Evolutionary conservation across 2,329 filamentous ascomycete species (phyloP), one percentile per base, ranked within the genome.

Genomic region (Apiospora phragmitis): DNA sequence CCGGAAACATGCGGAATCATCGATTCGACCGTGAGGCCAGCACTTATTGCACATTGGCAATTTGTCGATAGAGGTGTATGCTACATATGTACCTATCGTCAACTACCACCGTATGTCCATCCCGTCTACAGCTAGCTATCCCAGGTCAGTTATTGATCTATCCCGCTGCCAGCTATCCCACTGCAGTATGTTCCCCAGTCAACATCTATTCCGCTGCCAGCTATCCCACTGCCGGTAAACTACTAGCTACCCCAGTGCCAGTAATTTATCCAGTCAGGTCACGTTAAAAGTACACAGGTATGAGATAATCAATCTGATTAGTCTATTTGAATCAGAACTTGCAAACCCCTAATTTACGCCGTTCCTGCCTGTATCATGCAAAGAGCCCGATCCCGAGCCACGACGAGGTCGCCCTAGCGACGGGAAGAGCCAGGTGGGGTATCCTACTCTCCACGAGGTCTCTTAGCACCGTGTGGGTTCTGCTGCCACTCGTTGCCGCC

Each of bases 401-500:
- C 2, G 18, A 11, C 8, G 16, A 35, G 8, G 35, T 4, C 16
- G 29, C 29, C 18, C 29, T 35, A 59, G 51, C 51, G 16, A 59
- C 18, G 51, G 29, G 49, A 32, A 49, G 43, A 68, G 47, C 41
- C 11, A 12, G 24, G 24, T 38, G 43, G 51, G 32, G 68, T 51
- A 65, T 26, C 35, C 71, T 76, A 79, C 72, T 77, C 78, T 70
- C 76, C 78, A 32, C 79, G 77, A 8, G 78, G 78, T 49, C 79
- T 73, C 71, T 80, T 80, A 26, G 77, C 78, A 29, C 79, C 79
- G 66, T 80, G 79, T 4, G 79, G 79, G 62, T 80, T 80, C 72
- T 80, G 78, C 72, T 80, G 72, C 79, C 79, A 80, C 24, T 80
- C 79, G 65, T 71, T 38, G 74, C 76, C 72, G 75, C 77, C 71